phyloP scores from a whole-genome alignment of 73 alveolate species.

The Symbiodinium pilosum region DNA sequence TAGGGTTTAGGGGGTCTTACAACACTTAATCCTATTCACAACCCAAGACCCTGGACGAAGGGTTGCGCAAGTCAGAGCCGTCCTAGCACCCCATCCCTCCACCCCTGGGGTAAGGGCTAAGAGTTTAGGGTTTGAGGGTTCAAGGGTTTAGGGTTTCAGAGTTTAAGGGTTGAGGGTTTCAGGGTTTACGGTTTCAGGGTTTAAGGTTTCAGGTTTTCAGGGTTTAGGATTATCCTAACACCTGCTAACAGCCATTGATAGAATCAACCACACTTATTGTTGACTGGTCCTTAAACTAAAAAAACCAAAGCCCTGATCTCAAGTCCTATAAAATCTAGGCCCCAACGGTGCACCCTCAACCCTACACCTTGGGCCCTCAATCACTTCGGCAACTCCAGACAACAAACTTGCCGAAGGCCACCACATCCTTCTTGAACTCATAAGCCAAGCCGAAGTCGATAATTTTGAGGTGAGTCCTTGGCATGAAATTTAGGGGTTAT shows the following conservation, averaged over 20 bases:
- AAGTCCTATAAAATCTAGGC: not conserved
- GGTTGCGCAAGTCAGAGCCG: too few relatives aligned
- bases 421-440: constrained; percentile 72
- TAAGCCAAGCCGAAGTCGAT: constrained; percentile 86
- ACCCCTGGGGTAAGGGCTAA: too few relatives aligned
- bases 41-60: not conserved
- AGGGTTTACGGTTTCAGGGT: too few relatives aligned
- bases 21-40: not conserved
- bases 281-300: not conserved
- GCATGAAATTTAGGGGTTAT: not conserved
- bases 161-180: too few relatives aligned
- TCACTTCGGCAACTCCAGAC: too few relatives aligned
- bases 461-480: constrained; percentile 59
- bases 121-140: too few relatives aligned
- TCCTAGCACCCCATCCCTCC: too few relatives aligned
- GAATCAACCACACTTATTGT: not conserved
- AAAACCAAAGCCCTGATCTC: not conserved
- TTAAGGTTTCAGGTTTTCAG: too few relatives aligned
- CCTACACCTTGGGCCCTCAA: not conserved
- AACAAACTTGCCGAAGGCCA: not conserved
- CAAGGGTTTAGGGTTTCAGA: too few relatives aligned
- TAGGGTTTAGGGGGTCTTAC: not conserved
- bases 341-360: not conserved
- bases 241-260: not conserved
- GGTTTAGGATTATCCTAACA: not conserved